Base-by-base conservation (phyloP, 805 yeast genomes). In the Wickerhamomyces rabaulensis region DNA sequence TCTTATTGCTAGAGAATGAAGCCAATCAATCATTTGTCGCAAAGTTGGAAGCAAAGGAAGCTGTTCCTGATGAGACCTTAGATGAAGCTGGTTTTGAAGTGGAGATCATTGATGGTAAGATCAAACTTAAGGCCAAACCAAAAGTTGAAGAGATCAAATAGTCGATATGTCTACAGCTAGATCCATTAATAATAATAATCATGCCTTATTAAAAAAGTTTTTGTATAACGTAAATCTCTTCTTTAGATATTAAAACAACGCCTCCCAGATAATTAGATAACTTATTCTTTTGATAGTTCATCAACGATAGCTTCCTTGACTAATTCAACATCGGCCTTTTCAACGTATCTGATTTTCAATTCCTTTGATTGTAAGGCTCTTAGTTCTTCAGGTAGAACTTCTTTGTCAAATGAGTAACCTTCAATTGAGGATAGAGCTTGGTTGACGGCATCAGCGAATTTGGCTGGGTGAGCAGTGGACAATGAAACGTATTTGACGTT, bases 401-500 rank as follows among this genome's bases (percentile, higher is more conserved):
- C 89, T 42, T 74, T 74, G 60, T 89, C 96, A 62, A 94, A 94
- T 4, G 90, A 80, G 70, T 94, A 94, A 19, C 80, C 90, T 12
- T 75, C 78, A 51, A 80, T 75, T 1, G 74, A 75, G 40, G 68
- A 63, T 54, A 94, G 74, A 3, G 98, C 89, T 57, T 77, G 70
- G 66, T 91, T 84, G 22, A 94, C 99, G 43, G 96, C 99, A 52
- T 89, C 97, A 22, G 96, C 87, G 62, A 94, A 94, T 70, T 94
- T 94, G 50, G 99, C 99, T 39, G 99, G 99, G 65, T 94, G 99
- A 9, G 99, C 99, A 41, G 99, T 94, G 10, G 97, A 86, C 48
- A 94, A 78, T 6, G 96, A 86, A 40, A 94, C 75, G 55, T 75
- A 76, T 46, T 78, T 71, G 36, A 74, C 67, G 25, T 70, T 62